phyloP scores from a whole-genome alignment of 345 rosid genomes.

The Melaleuca alternifolia region DNA sequence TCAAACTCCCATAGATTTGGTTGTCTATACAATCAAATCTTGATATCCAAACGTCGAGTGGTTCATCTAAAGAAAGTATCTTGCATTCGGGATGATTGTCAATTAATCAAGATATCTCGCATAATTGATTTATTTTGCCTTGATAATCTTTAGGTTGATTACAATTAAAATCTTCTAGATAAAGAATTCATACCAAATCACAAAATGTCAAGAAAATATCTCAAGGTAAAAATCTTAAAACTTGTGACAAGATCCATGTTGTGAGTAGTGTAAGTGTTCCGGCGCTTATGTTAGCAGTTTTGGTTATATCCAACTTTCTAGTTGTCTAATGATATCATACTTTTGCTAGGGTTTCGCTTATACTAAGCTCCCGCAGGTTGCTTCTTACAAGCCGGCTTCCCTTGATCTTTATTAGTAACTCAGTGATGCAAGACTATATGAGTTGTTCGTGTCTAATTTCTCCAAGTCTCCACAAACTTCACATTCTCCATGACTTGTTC shows the following conservation, averaged over 20 bases:
- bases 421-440: no score
- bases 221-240: background rate
- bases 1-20: background rate
- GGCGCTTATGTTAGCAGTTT: background rate
- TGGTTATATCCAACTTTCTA: background rate
- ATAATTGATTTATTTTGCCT: background rate
- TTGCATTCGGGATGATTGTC: background rate
- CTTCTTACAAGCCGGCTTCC: no score
- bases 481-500: no score
- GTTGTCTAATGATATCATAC: background rate
- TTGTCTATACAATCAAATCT: background rate
- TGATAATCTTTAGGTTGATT: no score
- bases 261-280: background rate
- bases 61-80: background rate
- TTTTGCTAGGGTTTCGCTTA: background rate
- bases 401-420: no score
- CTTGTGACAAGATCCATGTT: background rate
- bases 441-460: no score
- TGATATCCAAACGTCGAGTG: no score
- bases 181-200: background rate
- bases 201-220: background rate
- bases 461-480: no score
- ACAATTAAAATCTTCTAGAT: background rate
- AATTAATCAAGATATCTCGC: background rate
- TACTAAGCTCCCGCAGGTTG: background rate